These are phyloP conservation scores for Globisporangium parvum DNA, from an alignment of 352 stramenopile species.

Conservation along the genomic window DNA sequence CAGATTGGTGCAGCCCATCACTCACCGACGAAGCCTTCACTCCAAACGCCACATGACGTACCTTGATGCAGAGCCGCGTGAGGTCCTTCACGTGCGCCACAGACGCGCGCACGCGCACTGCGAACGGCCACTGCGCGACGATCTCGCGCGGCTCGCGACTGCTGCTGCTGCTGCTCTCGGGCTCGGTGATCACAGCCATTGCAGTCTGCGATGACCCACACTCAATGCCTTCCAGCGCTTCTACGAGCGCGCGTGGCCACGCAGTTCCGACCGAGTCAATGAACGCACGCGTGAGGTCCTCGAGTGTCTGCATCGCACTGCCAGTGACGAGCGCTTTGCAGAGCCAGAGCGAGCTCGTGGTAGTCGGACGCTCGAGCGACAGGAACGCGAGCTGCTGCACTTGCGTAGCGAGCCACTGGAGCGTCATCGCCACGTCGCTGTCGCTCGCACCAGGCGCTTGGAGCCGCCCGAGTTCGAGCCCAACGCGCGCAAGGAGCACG, in stretches of 20 bases:
- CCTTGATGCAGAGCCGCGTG: conserved; percentile 37
- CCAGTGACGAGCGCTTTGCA: conserved; percentile 14
- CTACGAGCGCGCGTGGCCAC: conserved; percentile 25
- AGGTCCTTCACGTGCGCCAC: conserved; percentile 24
- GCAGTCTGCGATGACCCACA: conserved; percentile 4
- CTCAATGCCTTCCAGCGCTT: conserved; percentile 4
- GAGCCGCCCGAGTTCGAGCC: conserved; percentile 21
- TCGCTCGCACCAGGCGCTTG: conserved; percentile 10
- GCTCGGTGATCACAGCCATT: conserved; percentile 23
- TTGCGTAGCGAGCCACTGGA: conserved; percentile 8
- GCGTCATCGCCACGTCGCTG: background rate
- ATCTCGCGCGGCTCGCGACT: conserved; percentile 31
- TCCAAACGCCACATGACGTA: background rate
- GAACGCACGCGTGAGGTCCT: conserved; percentile 12
- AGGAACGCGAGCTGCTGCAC: conserved; percentile 23
- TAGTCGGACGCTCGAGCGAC: background rate
- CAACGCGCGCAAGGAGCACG: conserved; percentile 32
- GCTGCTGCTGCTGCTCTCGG: conserved; percentile 13
- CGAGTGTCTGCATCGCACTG: conserved; percentile 3
- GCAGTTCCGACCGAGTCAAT: conserved; percentile 20
- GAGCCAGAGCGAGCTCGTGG: conserved; percentile 17
- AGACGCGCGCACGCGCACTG: conserved; percentile 24
- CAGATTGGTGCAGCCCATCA: background rate
- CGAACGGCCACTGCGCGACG: conserved; percentile 43
- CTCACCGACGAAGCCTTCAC: background rate